Conservation (phyloP, 1,284 basidiomycete species). For the Ustilago tritici region DNA sequence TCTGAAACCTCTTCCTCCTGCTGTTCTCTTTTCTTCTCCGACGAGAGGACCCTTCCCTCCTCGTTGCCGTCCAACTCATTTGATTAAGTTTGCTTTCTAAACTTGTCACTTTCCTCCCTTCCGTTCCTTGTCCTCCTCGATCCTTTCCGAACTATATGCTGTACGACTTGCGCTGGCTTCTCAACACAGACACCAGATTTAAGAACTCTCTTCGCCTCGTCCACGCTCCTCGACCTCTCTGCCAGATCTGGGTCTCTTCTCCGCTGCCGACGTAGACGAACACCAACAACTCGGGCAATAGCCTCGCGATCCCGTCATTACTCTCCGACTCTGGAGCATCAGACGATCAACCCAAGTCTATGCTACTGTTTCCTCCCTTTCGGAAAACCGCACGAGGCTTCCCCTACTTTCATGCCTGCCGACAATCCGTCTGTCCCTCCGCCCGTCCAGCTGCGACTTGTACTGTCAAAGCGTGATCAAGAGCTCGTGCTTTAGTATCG, state of each 20-base stretch:
- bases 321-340: neutral
- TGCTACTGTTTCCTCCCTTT: neutral
- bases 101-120: neutral
- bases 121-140: neutral
- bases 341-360: neutral
- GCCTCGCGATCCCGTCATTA: constrained; percentile 1
- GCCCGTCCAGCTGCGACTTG: too few species aligned
- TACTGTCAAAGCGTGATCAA: neutral
- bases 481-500: neutral
- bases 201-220: neutral
- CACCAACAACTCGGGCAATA: neutral
- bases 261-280: neutral
- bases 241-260: neutral
- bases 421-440: neutral
- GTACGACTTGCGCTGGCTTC: neutral
- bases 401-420: neutral
- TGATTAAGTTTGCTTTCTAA: neutral
- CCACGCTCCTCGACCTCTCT: neutral
- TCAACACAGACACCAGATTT: neutral
- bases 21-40: neutral
- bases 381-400: neutral
- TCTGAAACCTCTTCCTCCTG: neutral
- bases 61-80: neutral
- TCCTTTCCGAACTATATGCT: neutral
- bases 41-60: neutral